These are phyloP conservation scores for Penicillium sp. DNA, from an alignment of 2,329 filamentous ascomycete species.

Conservation along the genomic window DNA sequence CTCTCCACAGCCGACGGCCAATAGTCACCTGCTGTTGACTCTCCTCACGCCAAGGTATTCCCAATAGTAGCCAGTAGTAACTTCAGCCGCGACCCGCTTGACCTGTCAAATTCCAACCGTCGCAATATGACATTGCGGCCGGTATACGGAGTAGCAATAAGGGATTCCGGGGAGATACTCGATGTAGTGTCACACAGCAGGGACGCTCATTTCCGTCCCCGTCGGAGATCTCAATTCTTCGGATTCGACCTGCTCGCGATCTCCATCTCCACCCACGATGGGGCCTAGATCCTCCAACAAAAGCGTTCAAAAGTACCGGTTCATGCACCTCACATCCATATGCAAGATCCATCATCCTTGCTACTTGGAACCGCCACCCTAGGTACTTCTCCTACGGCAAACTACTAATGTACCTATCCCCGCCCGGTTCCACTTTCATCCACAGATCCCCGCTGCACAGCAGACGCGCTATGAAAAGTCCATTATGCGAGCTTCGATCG, in stretches of 20 bases:
- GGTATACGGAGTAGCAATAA: neutral
- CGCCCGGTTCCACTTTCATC: conserved; percentile 1
- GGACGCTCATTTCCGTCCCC: neutral
- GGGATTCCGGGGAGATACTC: neutral
- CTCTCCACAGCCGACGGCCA: conserved; percentile 1
- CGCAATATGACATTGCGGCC: conserved; percentile 2
- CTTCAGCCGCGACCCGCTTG: conserved; percentile 14
- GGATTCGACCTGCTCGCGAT: neutral
- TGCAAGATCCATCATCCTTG: conserved; percentile 12
- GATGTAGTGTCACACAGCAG: neutral
- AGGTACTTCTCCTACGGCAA: conserved; percentile 11
- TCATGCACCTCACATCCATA: conserved; percentile 16
- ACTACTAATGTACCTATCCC: conserved; percentile 12
- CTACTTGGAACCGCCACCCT: conserved; percentile 3
- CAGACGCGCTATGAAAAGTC: neutral
- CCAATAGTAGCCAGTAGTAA: conserved; percentile 18
- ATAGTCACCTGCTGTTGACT: conserved; percentile 2
- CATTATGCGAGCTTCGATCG: conserved; percentile 8
- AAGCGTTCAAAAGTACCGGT: conserved; percentile 16
- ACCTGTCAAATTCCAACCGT: conserved; percentile 24
- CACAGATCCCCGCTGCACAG: neutral
- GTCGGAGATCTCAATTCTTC: neutral
- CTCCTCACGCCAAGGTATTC: conserved; percentile 13
- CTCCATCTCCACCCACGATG: neutral
- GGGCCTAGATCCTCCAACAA: conserved; percentile 8